A percentile compares a stretch with the other conserved stretches of the same genome.
Evolutionary conservation across 2,329 filamentous ascomycete genomes (phyloP).

Genomic region (Aspergillus luchuensis): DNA sequence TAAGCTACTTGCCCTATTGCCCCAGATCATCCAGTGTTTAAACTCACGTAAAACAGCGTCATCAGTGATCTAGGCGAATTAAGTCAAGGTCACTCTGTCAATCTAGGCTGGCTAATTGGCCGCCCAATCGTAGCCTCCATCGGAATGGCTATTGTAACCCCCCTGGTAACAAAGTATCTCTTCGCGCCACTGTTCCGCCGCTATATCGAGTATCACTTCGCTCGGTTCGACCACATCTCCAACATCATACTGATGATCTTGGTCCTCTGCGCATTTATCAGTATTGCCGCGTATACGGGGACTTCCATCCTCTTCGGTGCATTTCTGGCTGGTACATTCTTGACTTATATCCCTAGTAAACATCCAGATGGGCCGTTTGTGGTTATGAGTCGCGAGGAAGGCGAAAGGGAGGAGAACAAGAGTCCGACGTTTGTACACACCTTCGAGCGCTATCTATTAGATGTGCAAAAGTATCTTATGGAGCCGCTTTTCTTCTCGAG

Average conservation of each 20-base stretch:
- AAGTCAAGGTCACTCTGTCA: conserved; percentile 20
- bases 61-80: conserved; percentile 35
- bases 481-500: conserved; percentile 37
- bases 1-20: background rate
- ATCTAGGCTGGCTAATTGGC: conserved; percentile 43
- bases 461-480: conserved; percentile 38
- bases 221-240: conserved; percentile 35
- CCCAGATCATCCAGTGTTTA: background rate
- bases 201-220: conserved; percentile 39
- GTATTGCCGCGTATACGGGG: conserved; percentile 40
- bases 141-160: conserved; percentile 39
- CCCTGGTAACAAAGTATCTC: conserved; percentile 41
- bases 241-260: conserved; percentile 41
- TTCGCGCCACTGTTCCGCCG: conserved; percentile 42
- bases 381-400: conserved; percentile 37
- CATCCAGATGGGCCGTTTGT: conserved; percentile 41
- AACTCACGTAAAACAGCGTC: conserved; percentile 25
- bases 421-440: conserved; percentile 44
- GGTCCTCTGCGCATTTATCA: conserved; percentile 35
- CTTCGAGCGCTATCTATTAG: conserved; percentile 42
- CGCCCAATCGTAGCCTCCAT: conserved; percentile 43
- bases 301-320: conserved; percentile 44
- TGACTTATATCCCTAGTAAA: conserved; percentile 41
- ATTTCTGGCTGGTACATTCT: conserved; percentile 40
- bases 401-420: conserved; percentile 35